Conservation (phyloP, 1,139 yeast species). For the Blastobotrys apis region DNA sequence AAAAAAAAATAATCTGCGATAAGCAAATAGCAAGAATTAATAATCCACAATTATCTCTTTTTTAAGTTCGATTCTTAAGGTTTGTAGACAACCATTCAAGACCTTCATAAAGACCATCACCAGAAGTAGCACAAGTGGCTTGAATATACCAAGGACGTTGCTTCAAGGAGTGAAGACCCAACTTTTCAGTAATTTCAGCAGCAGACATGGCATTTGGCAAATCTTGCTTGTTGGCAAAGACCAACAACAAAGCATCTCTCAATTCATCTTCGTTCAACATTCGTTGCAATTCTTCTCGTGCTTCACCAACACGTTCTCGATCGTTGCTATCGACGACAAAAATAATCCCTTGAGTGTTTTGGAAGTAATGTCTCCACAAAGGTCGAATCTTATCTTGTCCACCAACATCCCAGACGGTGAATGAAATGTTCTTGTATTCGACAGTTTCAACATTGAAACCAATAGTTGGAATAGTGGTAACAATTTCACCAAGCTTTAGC, state of each 20-base stretch:
- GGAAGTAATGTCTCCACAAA: constrained; percentile 93
- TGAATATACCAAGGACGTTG: constrained; percentile 96
- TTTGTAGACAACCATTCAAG: constrained; percentile 87
- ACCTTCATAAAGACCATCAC: constrained; percentile 94
- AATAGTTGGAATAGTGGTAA: constrained; percentile 89
- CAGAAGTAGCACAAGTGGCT: constrained; percentile 91
- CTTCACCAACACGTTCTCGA: constrained; percentile 90
- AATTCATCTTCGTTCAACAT: constrained; percentile 92
- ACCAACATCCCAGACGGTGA: constrained; percentile 97
- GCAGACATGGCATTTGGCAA: constrained; percentile 95
- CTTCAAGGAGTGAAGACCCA: constrained; percentile 86
- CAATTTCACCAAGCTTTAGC: constrained; percentile 87
- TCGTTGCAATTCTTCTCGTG: constrained; percentile 90
- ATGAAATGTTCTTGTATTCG: constrained; percentile 89
- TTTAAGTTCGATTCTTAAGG: constrained; percentile 61
- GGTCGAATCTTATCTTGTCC: constrained; percentile 96
- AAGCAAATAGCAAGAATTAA: too few species aligned
- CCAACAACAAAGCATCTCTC: constrained; percentile 83
- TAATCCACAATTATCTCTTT: too few species aligned
- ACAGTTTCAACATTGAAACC: constrained; percentile 94
- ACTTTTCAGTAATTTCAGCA: constrained; percentile 88
- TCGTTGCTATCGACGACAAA: constrained; percentile 92
- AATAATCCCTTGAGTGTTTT: constrained; percentile 90
- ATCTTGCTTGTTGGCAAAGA: constrained; percentile 84
- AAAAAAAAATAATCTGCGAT: too few species aligned